Evolutionary conservation across 805 yeast species (phyloP), one percentile per base, ranked within the genome.

Genomic region (Hemisphaericaspora nanyangensis): DNA sequence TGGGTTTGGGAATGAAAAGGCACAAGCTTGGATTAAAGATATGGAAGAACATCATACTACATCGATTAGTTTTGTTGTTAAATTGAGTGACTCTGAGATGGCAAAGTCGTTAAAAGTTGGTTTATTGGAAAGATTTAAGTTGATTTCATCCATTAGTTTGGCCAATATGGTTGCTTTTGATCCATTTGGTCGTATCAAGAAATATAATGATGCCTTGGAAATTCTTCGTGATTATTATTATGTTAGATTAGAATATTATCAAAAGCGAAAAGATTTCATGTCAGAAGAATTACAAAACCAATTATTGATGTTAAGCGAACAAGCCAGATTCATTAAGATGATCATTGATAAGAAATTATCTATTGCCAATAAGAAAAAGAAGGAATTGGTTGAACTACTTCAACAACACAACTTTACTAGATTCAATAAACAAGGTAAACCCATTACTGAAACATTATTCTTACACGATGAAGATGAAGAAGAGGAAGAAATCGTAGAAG

Each of bases 121-220:
- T 0, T 70, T 88, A 39, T 76, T 85, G 51, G 95, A 88, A 54
- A 73, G 89, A 56, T 93, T 93, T 67, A 89, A 85, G 55, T 72
- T 93, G 38, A 66, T 79, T 6, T 70, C 88, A 0, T 67, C 83
- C 6, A 67, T 93, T 29, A 80, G 75, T 57, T 68, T 87, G 45
- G 74, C 82, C 33, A 93, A 93, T 58, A 90, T 93, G 96, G 96
- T 93, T 40, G 95, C 96, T 0, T 93, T 93, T 64, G 97, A 93
- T 64, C 78, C 95, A 3, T 74, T 75, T 34, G 96, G 96, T 28
- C 78, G 90, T 48, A 86, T 93, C 52, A 85, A 84, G 56, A 87
- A 79, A 58, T 93, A 89, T 60, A 84, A 81, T 10, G 69, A 70
- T 35, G 84, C 83, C 2, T 77, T 78, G 47, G 91, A 88, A 33